Conservation (phyloP, 768 basidiomycete genomes). For the Podaxis rugospora region DNA sequence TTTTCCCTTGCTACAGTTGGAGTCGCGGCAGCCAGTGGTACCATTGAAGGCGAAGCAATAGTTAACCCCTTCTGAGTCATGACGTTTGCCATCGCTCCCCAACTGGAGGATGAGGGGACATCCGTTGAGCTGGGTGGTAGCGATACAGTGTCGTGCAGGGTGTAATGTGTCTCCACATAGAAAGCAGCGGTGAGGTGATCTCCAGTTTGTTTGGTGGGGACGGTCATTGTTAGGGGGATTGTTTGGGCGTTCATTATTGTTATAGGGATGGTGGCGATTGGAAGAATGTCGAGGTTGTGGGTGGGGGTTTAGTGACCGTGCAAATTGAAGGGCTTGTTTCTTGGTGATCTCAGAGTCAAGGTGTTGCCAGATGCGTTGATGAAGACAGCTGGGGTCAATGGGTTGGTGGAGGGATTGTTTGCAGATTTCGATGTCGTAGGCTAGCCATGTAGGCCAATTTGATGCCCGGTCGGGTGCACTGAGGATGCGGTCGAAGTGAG, state of each 20-base stretch:
- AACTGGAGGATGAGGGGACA: too few species aligned
- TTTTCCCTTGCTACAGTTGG: background rate
- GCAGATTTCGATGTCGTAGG: background rate
- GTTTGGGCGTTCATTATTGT: background rate
- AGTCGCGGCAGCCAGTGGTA: background rate
- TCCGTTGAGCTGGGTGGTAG: too few species aligned
- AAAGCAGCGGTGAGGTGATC: too few species aligned
- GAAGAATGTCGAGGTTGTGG: too few species aligned
- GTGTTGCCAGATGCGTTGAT: background rate
- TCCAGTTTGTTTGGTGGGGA: too few species aligned
- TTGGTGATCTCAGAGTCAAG: background rate
- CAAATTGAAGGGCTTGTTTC: background rate
- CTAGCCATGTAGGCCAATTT: background rate
- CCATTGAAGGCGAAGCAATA: constrained; percentile 18
- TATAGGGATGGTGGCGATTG: too few species aligned
- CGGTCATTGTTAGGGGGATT: background rate
- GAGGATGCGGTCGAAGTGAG: background rate
- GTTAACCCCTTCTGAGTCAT: constrained; percentile 4
- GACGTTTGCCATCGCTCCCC: background rate
- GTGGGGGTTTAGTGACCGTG: background rate
- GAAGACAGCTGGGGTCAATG: background rate
- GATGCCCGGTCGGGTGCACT: background rate
- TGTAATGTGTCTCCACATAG: too few species aligned
- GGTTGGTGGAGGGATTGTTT: background rate
- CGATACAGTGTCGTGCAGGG: too few species aligned